Base-by-base conservation (phyloP, 2,329 filamentous ascomycete genomes). In the Neodidymelliopsis sp. region DNA sequence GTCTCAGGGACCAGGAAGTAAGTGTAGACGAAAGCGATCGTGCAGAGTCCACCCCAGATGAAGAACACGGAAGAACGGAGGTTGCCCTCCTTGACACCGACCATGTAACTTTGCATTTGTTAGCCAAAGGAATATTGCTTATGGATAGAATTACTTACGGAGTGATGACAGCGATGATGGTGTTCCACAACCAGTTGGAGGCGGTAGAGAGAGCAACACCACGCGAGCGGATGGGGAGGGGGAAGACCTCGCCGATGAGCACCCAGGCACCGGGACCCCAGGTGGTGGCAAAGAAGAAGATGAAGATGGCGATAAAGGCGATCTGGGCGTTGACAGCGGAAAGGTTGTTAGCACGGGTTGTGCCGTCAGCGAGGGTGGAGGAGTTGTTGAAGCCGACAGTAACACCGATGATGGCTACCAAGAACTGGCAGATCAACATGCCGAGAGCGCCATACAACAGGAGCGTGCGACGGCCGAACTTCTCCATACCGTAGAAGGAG, bases 181-280 rank as follows among this genome's bases (percentile, higher is more conserved):
- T 67, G 54, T 69, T 72, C 29, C 77, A 67, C 3, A 79, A 71
- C 78, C 79, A 81, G 67, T 81, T 81, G 37, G 75, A 73, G 4
- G 79, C 79, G 0, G 78, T 81, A 4, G 79, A 79, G 60, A 81
- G 75, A 7, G 63, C 60, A 16, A 71, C 49, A 48, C 73, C 73
- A 57, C 75, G 74, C 12, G 70, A 69, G 13, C 75, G 68, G 20
- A 76, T 73, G 16, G 73, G 71, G 31, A 71, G 61, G 6, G 69
- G 66, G 59, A 69, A 72, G n/a, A 69, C 56, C 53, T 68, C 69
- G 18, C 66, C 68, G 2, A 64, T 60, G 2, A 63, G 56, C 22
- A 62, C 87, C 87, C 87, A 90, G 2, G 80, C 81, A 18, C 88
- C 85, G 0, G 87, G 87, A 9, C 87, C 87, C 87, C 87, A 90